Evolutionary conservation across 345 rosid species (phyloP), one percentile per base, ranked within the genome.

Genomic region (Hypericum perforatum): DNA sequence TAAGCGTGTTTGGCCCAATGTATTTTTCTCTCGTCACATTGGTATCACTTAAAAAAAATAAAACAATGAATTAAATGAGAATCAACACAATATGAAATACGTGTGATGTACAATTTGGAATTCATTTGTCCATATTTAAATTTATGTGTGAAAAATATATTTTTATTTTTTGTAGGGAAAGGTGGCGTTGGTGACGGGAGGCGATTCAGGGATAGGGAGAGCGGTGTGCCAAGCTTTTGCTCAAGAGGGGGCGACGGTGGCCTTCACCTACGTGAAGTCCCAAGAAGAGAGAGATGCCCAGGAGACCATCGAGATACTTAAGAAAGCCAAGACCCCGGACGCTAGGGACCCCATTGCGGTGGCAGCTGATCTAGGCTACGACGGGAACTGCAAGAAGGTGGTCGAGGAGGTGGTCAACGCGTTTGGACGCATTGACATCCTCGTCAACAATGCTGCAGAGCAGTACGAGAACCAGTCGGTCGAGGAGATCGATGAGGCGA

Each of bases 191-290:
- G 81, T 89, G 37, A 83, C 92, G 0, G 89, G 92, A 5, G 97
- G 97, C 8, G 95, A 82, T 62, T 82, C 85, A 0, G 95, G 91
- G n/a, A 85, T 89, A 5, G 86, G 97, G 12, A 47, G 79, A 61
- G 91, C 92, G 0, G 97, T 85, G 54, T 60, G 76, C 53, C 61
- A 71, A 58, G 61, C 53, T 46, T 85, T 70, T 9, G 85, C 65
- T 0, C 49, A 52, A 11, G 92, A 85, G 39, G 92, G 97, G 0
- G 92, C 89, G 7, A 76, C 75, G 0, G 86, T 85, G 14, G 97
- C 84, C 5, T 81, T 89, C 76, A 85, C 97, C 0, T 79, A 79
- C 42, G 81, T 82, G 10, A 85, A 78, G 59, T 57, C 59, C 12
- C 73, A 63, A 15, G 92, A 85, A 54, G 95, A 85, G 53, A 89